phyloP scores from a whole-genome alignment of 225 moss, liverwort and hornwort genomes.

The Straminergon stramineum region DNA sequence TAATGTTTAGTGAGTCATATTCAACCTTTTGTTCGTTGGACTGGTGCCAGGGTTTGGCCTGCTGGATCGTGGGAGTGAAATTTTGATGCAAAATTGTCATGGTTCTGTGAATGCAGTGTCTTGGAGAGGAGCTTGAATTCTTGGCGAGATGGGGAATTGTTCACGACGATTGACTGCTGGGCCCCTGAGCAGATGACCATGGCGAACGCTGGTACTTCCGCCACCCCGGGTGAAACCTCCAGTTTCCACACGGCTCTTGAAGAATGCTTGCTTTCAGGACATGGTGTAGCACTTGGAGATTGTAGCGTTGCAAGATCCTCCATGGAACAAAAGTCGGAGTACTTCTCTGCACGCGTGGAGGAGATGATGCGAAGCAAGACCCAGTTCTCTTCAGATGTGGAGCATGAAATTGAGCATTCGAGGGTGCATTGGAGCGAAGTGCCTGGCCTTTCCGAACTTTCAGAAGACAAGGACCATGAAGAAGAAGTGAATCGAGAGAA shows the following conservation, averaged over 20 bases:
- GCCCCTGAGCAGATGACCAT: not conserved
- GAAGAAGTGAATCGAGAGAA: not conserved
- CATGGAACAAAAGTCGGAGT: not conserved
- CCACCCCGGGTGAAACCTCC: rapidly evolving
- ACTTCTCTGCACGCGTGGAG: not conserved
- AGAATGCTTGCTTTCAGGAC: not conserved
- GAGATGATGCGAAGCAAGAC: not conserved
- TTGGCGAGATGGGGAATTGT: not conserved
- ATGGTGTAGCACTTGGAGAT: not conserved
- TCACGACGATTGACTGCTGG: rapidly evolving
- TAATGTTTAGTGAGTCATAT: no score
- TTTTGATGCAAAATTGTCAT: no score
- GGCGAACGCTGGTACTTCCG: rapidly evolving
- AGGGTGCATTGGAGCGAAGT: not conserved
- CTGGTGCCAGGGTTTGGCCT: no score
- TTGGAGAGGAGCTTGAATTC: no score
- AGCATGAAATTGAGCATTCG: not conserved
- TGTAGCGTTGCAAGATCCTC: rapidly evolving
- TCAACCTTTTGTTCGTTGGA: no score
- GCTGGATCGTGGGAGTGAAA: no score
- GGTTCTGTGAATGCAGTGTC: no score
- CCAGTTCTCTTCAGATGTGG: not conserved
- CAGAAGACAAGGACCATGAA: not conserved
- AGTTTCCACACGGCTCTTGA: not conserved
- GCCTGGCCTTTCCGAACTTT: not conserved